Base-by-base conservation (phyloP, 1,139 yeast genomes). In the Kodamaea sp. region DNA sequence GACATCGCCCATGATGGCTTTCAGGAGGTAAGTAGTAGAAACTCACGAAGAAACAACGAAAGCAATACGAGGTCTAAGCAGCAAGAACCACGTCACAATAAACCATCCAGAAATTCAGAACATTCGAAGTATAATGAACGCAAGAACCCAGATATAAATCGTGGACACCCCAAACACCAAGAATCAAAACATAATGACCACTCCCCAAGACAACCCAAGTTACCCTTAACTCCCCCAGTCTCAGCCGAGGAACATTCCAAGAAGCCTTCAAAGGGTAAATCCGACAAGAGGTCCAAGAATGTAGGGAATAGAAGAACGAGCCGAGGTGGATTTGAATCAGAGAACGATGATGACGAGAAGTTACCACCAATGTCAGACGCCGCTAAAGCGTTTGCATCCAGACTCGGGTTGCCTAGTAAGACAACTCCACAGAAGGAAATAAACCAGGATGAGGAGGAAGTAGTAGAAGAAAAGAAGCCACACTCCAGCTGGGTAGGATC, bases 361-460 rank as follows among this genome's bases (percentile, higher is more conserved):
- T 37, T 43, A 13, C 50, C 50, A 1, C 58, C 62, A 5, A 50
- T 54, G 57, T 43, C 60, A 0, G 51, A 50, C 2, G 64, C 66
- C 3, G 65, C 55, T 2, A 46, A 39, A 26, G 46, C 55, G 7
- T 48, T 61, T 28, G 66, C 66, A 2, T 46, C 58, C 2, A 44
- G 66, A 29, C 34, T 58, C 7, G 59, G 61, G 29, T 18, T 19
- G n/a, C 31, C 36, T 14, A 10, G n/a, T n/a, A n/a, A n/a, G n/a
- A n/a, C n/a, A n/a, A 5, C 12, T 9, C 9, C 21, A 6, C 21
- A 18, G 9, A 18, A 9, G 6, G 21, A 18, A 7, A 18, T 9
- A 6, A 18, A 7, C 9, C 9, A 6, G 9, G 9, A 9, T 7
- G 9, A 18, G 21, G 9, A 18, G 6, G 8, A 6, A 18, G 9